Percentiles rank a stretch among this genome's conserved stretches.
Conservation (phyloP, 192 early-diverging fungal species). For the Podila clonocystis region DNA sequence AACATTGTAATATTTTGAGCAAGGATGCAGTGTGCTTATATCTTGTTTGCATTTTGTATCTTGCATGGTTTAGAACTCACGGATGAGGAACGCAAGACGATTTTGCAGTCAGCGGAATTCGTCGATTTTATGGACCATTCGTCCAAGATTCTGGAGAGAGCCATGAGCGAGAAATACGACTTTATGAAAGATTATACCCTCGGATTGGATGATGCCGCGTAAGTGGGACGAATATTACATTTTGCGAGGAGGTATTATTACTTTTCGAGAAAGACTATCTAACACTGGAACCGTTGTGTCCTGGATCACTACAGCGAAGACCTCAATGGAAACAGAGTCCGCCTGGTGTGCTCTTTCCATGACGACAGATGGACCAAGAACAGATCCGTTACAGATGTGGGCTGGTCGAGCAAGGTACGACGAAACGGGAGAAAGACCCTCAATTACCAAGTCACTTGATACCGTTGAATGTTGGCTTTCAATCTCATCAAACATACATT, state of each 20-base stretch:
- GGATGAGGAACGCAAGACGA: conserved; percentile 85
- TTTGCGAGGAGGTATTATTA: not conserved
- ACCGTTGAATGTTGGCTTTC: not conserved
- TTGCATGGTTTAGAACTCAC: conserved; percentile 66
- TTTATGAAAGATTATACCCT: conserved; percentile 94
- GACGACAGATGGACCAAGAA: conserved; percentile 88
- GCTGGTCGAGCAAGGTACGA: conserved; percentile 86
- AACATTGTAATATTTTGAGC: too few relatives aligned
- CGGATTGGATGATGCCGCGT: conserved; percentile 63
- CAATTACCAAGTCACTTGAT: too few relatives aligned
- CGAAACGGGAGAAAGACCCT: not conserved
- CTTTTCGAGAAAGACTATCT: too few relatives aligned
- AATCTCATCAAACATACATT: not conserved
- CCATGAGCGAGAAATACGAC: conserved; percentile 89
- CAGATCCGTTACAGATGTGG: conserved; percentile 91
- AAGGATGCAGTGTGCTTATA: not conserved
- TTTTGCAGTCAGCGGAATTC: conserved; percentile 82
- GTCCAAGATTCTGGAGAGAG: conserved; percentile 89
- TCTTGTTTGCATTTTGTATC: not conserved
- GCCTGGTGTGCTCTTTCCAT: conserved; percentile 76
- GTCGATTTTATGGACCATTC: conserved; percentile 88
- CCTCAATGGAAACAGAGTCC: conserved; percentile 72
- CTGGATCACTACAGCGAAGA: conserved; percentile 59
- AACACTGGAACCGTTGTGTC: too few relatives aligned
- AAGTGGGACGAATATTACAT: conserved; percentile 4